Evolutionary conservation across 163 green algal species (phyloP).

Genomic region (Prototheca cutis): DNA sequence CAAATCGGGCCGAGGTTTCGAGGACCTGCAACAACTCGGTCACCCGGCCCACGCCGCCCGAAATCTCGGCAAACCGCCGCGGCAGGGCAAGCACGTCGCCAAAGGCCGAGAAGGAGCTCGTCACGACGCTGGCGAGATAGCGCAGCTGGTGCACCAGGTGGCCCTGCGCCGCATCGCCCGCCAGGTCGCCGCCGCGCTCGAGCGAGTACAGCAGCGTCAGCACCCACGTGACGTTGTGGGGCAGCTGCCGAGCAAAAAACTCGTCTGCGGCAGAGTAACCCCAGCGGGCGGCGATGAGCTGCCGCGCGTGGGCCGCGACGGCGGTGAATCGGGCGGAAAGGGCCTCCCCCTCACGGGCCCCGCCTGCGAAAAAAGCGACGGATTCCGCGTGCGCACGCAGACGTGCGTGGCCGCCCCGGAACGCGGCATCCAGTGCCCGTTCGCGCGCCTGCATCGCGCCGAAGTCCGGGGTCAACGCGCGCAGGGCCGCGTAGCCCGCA

Average conservation of each 20-base stretch:
- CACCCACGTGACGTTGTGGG: conserved; percentile 70
- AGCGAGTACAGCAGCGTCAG: conserved; percentile 54
- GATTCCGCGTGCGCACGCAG: conserved; percentile 63
- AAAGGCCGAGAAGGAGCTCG: conserved; percentile 61
- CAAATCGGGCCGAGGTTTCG: neutral
- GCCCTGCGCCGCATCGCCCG: conserved; percentile 38
- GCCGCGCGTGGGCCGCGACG: conserved; percentile 30
- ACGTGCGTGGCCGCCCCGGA: conserved; percentile 47
- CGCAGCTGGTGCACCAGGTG: conserved; percentile 59
- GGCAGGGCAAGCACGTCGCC: conserved; percentile 61
- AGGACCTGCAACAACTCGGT: conserved; percentile 48
- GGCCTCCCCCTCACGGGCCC: conserved; percentile 38
- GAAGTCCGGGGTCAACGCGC: conserved; percentile 53
- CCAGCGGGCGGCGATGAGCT: conserved; percentile 42
- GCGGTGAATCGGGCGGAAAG: conserved; percentile 25
- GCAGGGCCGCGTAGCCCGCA: conserved; percentile 32
- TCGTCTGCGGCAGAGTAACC: conserved; percentile 58
- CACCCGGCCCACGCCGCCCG: conserved; percentile 31
- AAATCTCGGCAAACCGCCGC: conserved; percentile 57
- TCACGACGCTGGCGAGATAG: conserved; percentile 67
- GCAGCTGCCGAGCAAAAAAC: conserved; percentile 74
- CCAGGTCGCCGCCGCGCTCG: conserved; percentile 13
- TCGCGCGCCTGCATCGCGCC: conserved; percentile 28
- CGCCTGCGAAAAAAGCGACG: conserved; percentile 69
- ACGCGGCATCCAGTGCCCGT: conserved; percentile 50